Conservation (phyloP, 805 yeast genomes). For the Yarrowia sp. region DNA sequence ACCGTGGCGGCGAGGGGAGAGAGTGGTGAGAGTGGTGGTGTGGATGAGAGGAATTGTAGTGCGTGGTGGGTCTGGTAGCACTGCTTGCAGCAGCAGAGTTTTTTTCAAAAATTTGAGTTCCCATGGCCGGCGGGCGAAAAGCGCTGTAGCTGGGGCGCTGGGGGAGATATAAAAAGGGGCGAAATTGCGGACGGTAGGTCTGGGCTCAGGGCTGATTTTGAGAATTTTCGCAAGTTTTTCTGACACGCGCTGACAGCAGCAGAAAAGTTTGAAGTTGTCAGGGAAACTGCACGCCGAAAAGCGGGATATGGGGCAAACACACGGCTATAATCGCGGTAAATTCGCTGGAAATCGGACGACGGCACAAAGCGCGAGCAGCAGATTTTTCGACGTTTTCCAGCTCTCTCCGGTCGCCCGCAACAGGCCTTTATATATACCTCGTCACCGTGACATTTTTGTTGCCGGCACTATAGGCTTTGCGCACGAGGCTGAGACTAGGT, state of each 20-base stretch:
- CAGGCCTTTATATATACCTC: not conserved
- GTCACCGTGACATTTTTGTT: conserved; percentile 9
- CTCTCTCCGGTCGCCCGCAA: no score
- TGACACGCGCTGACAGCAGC: not conserved
- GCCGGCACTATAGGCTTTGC: conserved; percentile 10
- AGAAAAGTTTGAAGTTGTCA: not conserved
- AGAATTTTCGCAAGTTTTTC: not conserved
- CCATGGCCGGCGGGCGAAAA: not conserved
- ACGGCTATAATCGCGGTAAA: not conserved
- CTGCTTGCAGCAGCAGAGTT: conserved; percentile 30
- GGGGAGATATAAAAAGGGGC: not conserved
- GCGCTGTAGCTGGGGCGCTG: not conserved
- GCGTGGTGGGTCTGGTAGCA: conserved; percentile 7
- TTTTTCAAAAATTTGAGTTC: conserved; percentile 26
- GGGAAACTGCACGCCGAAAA: not conserved
- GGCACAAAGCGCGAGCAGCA: not conserved
- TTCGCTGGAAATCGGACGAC: no score
- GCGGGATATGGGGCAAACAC: not conserved
- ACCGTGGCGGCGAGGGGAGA: conserved; percentile 36
- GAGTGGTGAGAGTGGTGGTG: conserved; percentile 19
- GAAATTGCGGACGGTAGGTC: not conserved
- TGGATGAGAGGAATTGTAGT: conserved; percentile 6
- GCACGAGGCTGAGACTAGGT: conserved; percentile 38
- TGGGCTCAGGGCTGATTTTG: not conserved
- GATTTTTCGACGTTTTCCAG: no score